These are phyloP conservation scores for Gossypium arboreum DNA, from an alignment of 345 rosid species.

Conservation along the genomic window DNA sequence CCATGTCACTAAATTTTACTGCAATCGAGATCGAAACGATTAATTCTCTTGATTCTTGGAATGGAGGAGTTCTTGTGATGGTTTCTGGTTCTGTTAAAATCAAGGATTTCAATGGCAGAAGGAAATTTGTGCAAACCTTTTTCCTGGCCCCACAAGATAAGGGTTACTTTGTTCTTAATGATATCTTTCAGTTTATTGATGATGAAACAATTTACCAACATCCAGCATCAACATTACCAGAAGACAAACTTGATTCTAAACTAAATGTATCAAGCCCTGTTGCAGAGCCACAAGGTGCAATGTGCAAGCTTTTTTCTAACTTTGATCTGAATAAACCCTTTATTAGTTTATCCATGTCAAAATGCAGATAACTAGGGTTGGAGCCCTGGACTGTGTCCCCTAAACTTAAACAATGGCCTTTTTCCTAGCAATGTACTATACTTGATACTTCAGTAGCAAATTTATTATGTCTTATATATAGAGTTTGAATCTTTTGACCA, in stretches of 20 bases:
- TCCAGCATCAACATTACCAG: constrained; percentile 47
- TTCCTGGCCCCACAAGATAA: constrained; percentile 96
- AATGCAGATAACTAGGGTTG: neutral
- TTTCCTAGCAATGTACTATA: neutral
- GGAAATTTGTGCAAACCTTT: constrained; percentile 79
- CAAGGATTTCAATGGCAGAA: constrained; percentile 51
- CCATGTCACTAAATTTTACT: constrained; percentile 57
- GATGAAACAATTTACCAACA: constrained; percentile 48
- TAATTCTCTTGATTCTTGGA: constrained; percentile 78
- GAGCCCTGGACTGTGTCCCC: neutral
- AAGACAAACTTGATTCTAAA: constrained; percentile 45
- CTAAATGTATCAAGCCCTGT: constrained; percentile 44
- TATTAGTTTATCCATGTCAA: neutral
- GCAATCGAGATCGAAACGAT: constrained; percentile 94
- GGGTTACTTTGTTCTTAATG: constrained; percentile 88
- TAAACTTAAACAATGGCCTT: neutral
- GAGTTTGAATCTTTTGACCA: constrained; percentile 1
- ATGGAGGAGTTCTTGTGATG: constrained; percentile 80
- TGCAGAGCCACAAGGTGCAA: constrained; percentile 64
- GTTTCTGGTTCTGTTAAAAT: constrained; percentile 83
- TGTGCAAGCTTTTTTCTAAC: neutral
- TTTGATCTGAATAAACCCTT: neutral
- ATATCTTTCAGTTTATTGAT: constrained; percentile 73
- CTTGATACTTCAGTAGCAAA: neutral
- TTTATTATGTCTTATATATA: neutral